Evolutionary conservation across 495 filamentous ascomycete species (phyloP), one percentile per base, ranked within the genome.

Genomic region (Hypoxylon cercidicola): DNA sequence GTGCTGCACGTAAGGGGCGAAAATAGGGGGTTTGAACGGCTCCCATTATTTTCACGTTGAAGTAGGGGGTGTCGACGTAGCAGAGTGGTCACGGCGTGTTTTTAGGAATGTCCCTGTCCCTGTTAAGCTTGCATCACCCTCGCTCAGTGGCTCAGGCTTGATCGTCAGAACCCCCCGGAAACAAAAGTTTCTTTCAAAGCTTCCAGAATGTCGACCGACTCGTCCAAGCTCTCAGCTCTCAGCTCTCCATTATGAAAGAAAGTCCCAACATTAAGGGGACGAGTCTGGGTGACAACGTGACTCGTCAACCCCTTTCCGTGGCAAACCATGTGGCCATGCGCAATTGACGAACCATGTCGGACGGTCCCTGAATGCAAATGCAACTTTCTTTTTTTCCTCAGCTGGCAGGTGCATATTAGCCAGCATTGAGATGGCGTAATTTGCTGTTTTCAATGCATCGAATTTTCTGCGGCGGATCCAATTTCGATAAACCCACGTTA

Each of bases 401-500:
- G 41, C 41, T 44, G 41, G 23, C 32, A 64, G 37, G 51, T 30
- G 54, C 35, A 37, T 49, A 32, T 18, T 37, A 55, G 47, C 46
- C 46, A 54, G 65, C 61, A 58, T 54, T 50, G 57, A 66, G 20
- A 65, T 60, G 37, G 66, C 57, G 56, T 37, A 69, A 69, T 69
- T 69, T 69, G 35, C 62, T 61, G 45, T 54, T 56, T 64, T 69
- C 52, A 68, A 69, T 69, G 66, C 66, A 43, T 21, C 32, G 41
- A 55, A 39, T 21, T 41, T 15, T 41, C 55, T 55, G 64, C 34
- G 46, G 28, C 52, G 45, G 52, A 57, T 41, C 57, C 61, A 69
- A 64, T 65, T 65, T 65, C 66, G 52, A 56, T 49, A 50, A 50
- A 49, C 57, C 46, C 25, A 64, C 44, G 65, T 60, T 41, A 52